A percentile compares a stretch with the other conserved stretches of the same genome.
phyloP scores from a whole-genome alignment of 345 rosid genomes.

The Diplotaxis tenuifolia region DNA sequence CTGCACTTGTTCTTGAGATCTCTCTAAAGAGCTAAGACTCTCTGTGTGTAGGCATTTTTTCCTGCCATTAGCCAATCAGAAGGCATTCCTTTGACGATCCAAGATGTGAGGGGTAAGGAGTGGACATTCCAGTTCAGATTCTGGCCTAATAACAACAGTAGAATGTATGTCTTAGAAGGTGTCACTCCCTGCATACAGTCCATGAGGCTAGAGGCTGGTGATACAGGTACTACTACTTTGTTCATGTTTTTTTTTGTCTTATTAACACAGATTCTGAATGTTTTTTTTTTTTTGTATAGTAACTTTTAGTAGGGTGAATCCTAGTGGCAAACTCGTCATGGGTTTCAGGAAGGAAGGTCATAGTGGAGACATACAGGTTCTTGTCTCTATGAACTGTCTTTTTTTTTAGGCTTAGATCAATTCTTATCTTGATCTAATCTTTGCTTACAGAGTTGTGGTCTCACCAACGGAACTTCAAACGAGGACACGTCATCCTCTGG shows the following conservation, averaged over 20 bases:
- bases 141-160: slow-evolving; percentile 99
- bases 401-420: neutral
- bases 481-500: slow-evolving; percentile 56
- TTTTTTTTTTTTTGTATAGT: slow-evolving; percentile 40
- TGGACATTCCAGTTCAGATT: slow-evolving; percentile 97
- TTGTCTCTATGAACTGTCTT: slow-evolving; percentile 14
- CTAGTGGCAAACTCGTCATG: slow-evolving; percentile 73
- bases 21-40: slow-evolving; percentile 11
- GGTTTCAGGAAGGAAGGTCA: slow-evolving; percentile 74
- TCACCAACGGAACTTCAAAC: slow-evolving; percentile 40
- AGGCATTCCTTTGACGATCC: slow-evolving; percentile 81
- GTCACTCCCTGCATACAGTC: slow-evolving; percentile 97
- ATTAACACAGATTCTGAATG: neutral
- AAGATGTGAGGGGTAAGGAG: slow-evolving; percentile 83
- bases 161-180: slow-evolving; percentile 98
- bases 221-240: slow-evolving; percentile 55
- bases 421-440: neutral
- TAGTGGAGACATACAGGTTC: slow-evolving; percentile 55
- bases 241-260: neutral
- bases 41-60: slow-evolving; percentile 72
- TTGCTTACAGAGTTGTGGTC: slow-evolving; percentile 46
- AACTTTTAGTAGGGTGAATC: slow-evolving; percentile 80
- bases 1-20: neutral
- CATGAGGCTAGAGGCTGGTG: slow-evolving; percentile 87
- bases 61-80: slow-evolving; percentile 91